These are phyloP conservation scores for Fusarium xylarioides DNA, from an alignment of 2,329 filamentous ascomycete species.

Conservation along the genomic window DNA sequence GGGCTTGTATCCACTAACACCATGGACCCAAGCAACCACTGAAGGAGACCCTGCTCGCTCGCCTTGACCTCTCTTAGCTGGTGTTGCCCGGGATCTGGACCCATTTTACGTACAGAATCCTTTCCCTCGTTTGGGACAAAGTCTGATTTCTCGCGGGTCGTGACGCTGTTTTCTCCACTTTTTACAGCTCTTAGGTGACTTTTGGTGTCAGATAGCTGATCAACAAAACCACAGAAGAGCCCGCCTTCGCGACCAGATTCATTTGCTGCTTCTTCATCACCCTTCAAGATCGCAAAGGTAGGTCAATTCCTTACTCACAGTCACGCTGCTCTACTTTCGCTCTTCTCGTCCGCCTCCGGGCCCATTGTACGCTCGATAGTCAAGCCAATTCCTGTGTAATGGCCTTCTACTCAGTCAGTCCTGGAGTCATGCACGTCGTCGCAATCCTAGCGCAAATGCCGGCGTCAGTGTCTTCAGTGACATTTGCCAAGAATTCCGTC, in stretches of 20 bases:
- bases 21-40: slow-evolving; percentile 22
- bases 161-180: slow-evolving; percentile 42
- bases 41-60: slow-evolving; percentile 23
- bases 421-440: slow-evolving; percentile 14
- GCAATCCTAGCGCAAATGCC: slow-evolving; percentile 22
- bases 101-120: slow-evolving; percentile 19
- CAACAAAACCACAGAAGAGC: slow-evolving; percentile 45
- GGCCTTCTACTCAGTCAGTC: neutral
- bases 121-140: slow-evolving; percentile 22
- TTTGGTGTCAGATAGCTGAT: slow-evolving; percentile 40
- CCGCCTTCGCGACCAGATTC: slow-evolving; percentile 41
- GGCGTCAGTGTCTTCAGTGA: slow-evolving; percentile 14
- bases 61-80: slow-evolving; percentile 20
- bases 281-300: slow-evolving; percentile 44
- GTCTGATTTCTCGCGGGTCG: slow-evolving; percentile 36
- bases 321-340: slow-evolving; percentile 2
- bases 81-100: slow-evolving; percentile 18
- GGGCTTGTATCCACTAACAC: slow-evolving; percentile 3
- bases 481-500: slow-evolving; percentile 16
- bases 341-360: slow-evolving; percentile 5
- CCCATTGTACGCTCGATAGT: slow-evolving; percentile 3
- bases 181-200: slow-evolving; percentile 39
- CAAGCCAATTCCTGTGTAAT: slow-evolving; percentile 20
- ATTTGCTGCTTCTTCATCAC: slow-evolving; percentile 44
- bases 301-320: slow-evolving; percentile 5